These are phyloP conservation scores for Leptomonas pyrrhocoris DNA, from an alignment of 208 protist genomes.

Conservation along the genomic window DNA sequence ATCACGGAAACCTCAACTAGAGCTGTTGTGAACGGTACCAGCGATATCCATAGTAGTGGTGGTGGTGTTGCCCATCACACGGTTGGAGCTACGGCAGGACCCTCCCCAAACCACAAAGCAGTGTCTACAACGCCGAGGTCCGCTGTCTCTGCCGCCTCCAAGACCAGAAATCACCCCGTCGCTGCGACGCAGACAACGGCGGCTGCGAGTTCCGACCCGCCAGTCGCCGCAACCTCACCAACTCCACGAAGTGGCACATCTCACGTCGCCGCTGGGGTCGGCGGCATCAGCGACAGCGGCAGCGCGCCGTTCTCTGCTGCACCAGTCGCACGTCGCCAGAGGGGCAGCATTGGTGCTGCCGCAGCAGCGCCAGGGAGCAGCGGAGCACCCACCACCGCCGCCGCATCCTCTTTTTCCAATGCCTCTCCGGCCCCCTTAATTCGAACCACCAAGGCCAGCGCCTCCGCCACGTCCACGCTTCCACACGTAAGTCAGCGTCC, in stretches of 20 bases:
- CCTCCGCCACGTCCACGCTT: neutral
- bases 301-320: neutral
- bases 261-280: neutral
- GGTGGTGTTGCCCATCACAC: neutral
- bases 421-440: neutral
- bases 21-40: neutral
- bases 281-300: neutral
- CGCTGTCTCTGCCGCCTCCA: neutral
- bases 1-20: no score
- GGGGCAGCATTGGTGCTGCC: neutral
- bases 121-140: neutral
- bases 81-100: neutral
- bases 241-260: neutral
- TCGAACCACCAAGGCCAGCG: neutral
- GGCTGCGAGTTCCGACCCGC: neutral
- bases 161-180: neutral
- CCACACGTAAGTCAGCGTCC: neutral
- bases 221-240: neutral
- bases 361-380: neutral
- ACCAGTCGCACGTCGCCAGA: constrained; percentile 1
- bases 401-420: neutral
- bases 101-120: neutral
- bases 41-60: neutral
- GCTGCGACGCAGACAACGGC: neutral
- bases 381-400: neutral